phyloP scores from a whole-genome alignment of 75 land plant species.

The Picea glauca region DNA sequence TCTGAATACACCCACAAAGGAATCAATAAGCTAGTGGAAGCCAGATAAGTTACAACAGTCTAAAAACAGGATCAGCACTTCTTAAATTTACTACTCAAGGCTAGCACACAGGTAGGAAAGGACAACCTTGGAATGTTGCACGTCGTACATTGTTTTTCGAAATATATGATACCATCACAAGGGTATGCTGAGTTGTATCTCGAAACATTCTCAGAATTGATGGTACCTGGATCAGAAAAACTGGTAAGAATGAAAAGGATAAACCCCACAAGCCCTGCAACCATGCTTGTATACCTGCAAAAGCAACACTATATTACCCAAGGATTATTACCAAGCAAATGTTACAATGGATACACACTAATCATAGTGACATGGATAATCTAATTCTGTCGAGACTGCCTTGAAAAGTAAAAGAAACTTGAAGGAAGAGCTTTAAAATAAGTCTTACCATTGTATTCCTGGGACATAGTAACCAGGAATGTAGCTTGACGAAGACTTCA shows the following conservation, averaged over 20 bases:
- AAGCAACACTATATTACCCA: not conserved
- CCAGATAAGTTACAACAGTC: not conserved
- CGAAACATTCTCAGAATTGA: constrained; percentile 65
- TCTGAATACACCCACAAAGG: constrained; percentile 27
- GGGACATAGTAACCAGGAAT: constrained; percentile 81
- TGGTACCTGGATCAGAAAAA: constrained; percentile 91
- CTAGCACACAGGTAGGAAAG: not conserved
- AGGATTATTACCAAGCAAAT: not conserved
- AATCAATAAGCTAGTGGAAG: not conserved
- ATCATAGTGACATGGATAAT: not conserved
- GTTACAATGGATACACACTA: not conserved
- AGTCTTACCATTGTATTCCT: constrained; percentile 63
- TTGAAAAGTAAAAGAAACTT: not conserved
- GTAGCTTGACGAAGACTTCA: constrained; percentile 58
- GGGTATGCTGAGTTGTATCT: constrained; percentile 70
- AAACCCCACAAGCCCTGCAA: constrained; percentile 65
- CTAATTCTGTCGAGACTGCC: not conserved
- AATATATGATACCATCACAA: constrained; percentile 76
- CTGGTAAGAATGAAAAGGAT: constrained; percentile 79
- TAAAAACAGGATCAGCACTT: not conserved
- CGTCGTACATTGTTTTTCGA: constrained; percentile 80
- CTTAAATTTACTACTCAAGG: not conserved
- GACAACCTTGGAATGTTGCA: constrained; percentile 78
- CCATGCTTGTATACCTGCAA: constrained; percentile 73
- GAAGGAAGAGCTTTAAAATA: too few relatives aligned